Evolutionary conservation across 1,284 basidiomycete species (phyloP).

Genomic region (Fistulina hepatica): DNA sequence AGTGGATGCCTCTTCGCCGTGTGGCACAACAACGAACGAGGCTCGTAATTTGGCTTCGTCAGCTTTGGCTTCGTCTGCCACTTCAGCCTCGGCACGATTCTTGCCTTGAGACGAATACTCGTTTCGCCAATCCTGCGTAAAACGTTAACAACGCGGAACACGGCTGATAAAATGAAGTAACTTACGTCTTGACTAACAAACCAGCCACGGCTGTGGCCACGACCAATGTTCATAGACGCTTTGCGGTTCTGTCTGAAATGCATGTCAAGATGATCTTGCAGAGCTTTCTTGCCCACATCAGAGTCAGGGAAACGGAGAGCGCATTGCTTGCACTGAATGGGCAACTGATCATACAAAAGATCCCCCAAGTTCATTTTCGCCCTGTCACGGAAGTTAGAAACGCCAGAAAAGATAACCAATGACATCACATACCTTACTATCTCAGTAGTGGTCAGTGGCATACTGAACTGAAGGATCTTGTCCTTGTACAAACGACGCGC

Average conservation of each 20-base stretch:
- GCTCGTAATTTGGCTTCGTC: constrained; percentile 64
- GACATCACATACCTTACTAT: constrained; percentile 50
- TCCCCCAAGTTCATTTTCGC: constrained; percentile 49
- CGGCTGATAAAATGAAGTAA: constrained; percentile 14
- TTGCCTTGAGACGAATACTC: constrained; percentile 56
- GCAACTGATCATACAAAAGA: constrained; percentile 66
- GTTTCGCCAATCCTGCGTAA: constrained; percentile 71
- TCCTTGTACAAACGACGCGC: constrained; percentile 54
- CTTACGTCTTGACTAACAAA: constrained; percentile 77
- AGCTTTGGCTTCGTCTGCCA: constrained; percentile 49
- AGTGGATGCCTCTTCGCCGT: constrained; percentile 70
- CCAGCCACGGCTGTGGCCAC: constrained; percentile 90
- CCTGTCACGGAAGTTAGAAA: constrained; percentile 27
- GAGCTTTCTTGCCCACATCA: constrained; percentile 57
- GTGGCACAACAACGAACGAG: constrained; percentile 79
- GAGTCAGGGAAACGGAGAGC: constrained; percentile 78
- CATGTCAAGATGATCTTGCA: constrained; percentile 92
- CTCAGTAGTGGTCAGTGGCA: constrained; percentile 62
- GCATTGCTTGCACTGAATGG: constrained; percentile 90
- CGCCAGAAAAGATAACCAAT: constrained; percentile 1
- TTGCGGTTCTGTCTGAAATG: constrained; percentile 94
- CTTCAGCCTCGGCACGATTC: constrained; percentile 40
- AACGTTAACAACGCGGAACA: constrained; percentile 11
- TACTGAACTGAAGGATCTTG: constrained; percentile 55
- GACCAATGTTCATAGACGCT: constrained; percentile 71